These are phyloP conservation scores for Centella asiatica DNA, from an alignment of 129 eudicot genomes.

Conservation along the genomic window DNA sequence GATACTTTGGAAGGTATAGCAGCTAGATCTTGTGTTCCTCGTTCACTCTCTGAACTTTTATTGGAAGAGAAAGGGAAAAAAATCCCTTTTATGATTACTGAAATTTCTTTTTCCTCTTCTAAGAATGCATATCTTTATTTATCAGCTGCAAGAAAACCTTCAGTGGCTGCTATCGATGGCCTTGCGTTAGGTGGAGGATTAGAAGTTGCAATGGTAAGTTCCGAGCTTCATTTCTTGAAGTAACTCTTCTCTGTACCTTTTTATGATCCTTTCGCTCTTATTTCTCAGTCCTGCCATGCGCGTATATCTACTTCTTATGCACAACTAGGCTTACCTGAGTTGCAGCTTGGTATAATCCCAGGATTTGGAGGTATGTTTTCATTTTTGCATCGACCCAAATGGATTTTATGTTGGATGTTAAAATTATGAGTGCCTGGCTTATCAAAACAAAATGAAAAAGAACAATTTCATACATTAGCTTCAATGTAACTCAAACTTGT, in stretches of 20 bases:
- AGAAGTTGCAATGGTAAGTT: conserved; percentile 93
- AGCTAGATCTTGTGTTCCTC: not conserved
- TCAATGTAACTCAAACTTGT: not conserved
- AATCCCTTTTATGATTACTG: not conserved
- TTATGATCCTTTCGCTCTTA: conserved; percentile 7
- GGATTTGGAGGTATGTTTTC: conserved; percentile 85
- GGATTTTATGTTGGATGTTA: conserved; percentile 1
- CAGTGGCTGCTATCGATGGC: conserved; percentile 97
- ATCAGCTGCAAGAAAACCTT: conserved; percentile 85
- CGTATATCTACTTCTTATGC: conserved; percentile 80
- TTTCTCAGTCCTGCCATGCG: conserved; percentile 78
- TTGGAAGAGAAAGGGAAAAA: too few relatives aligned
- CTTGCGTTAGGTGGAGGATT: conserved; percentile 97
- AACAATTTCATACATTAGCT: not conserved
- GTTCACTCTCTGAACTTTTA: not conserved
- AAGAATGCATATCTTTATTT: conserved; percentile 11
- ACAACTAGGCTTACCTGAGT: conserved; percentile 92
- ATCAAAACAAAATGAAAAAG: not conserved
- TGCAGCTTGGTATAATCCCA: conserved; percentile 93
- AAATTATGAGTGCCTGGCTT: too few relatives aligned
- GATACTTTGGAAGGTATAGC: conserved; percentile 72
- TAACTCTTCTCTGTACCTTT: not conserved
- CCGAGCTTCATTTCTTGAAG: conserved; percentile 3
- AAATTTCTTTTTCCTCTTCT: not conserved
- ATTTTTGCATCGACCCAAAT: not conserved